Base-by-base conservation (phyloP, 495 filamentous ascomycete genomes). In the Trichoderma erinaceum region DNA sequence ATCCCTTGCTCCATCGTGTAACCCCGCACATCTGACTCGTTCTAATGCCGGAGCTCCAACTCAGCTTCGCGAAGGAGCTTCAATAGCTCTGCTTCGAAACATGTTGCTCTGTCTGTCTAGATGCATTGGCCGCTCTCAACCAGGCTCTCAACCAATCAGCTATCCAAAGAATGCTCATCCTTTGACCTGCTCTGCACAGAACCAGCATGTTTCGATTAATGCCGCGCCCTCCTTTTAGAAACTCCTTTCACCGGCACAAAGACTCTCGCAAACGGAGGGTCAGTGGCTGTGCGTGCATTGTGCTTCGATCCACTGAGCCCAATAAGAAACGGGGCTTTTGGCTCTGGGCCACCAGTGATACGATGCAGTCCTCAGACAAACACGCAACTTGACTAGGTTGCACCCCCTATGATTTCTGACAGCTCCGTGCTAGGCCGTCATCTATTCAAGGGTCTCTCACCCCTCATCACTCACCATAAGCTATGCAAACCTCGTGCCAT, bases 261-360 rank as follows among this genome's bases (percentile, higher is more conserved):
- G 23, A 21, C 23, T 23, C 23, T 61, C 56, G 11, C 13, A 32
- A 61, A 32, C 56, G 2, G 27, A 61, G 12, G 56, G 25, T 61
- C 56, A 61, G 56, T 61, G 56, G 56, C 56, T 61, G 56, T 61
- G 56, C 56, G 23, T 61, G 56, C 56, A 61, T 61, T 29, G 56
- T 61, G 2, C 12, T 32, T 32, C 56, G 56, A 61, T 61, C 56
- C 56, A 61, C 56, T 61, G 50, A 58, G n/a, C n/a, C 23, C 50
- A 58, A 58, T 23, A 58, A 61, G 56, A 61, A 61, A 61, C 56
- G 56, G 56, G 56, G 56, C 56, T 61, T 25, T 21, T 3, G 56
- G 23, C 56, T 61, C 23, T 32, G 11, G 56, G 56, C 56, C 56
- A 32, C 56, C 16, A 13, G 56, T 61, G 56, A 61, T 61, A 61